Evolutionary conservation across 352 stramenopile genomes (phyloP), one percentile per base, ranked within the genome.

Genomic region (Pythium pyrilobum): DNA sequence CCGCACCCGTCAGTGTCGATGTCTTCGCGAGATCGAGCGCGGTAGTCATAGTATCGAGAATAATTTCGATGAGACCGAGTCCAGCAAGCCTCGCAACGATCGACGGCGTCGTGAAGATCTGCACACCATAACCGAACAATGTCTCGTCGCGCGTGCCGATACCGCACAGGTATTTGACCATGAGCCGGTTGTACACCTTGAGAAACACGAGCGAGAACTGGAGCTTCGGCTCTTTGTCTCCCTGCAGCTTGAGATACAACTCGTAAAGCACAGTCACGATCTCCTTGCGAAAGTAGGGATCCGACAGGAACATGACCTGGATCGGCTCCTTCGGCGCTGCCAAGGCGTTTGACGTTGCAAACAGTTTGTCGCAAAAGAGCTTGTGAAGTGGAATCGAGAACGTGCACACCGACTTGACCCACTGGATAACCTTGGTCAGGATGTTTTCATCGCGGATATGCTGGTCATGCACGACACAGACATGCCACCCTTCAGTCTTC

Each of bases 251-350:
- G 28, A 99, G 69, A 63, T 98, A 98, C 29, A 99, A 66, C 44
- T 96, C 72, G 59, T 98, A 97, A 25, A 98, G 57, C 42, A 85
- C 77, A 8, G 85, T 69, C 16, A 96, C 74, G 32, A 98, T 74
- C 55, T 96, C 83, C 62, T 98, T 98, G 20, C 92, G 89, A 40
- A 97, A 91, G 66, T 98, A 98, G 28, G 96, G 92, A 62, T 98
- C 93, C 11, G 95, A 77, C 7, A 98, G 69, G 34, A 99, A 85
- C 64, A 98, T 77, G 12, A 98, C 57, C 20, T 87, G 71, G 28
- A 97, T 85, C 29, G 86, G 81, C 57, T 91, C 80, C 49, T 87
- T 89, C 13, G 72, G 71, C 6, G 51, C 24, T 3, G 59, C 63
- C 11, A 62, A 21, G 4, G 40, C 34, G 32, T 77, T 79, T 3